These are phyloP conservation scores for Paramecium biaurelia DNA, from an alignment of 73 alveolate species.

Conservation along the genomic window DNA sequence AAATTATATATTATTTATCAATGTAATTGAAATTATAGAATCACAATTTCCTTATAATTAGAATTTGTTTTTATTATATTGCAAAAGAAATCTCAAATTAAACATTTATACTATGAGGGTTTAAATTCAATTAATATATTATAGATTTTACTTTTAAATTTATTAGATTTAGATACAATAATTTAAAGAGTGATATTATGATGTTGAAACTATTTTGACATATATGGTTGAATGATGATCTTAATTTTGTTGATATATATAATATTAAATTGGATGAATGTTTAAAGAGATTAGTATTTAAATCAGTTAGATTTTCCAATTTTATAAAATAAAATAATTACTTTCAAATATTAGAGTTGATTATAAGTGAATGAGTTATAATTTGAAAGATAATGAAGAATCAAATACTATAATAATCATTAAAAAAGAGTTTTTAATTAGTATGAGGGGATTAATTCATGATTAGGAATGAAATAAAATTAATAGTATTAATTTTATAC, in stretches of 20 bases:
- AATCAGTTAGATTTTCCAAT: constrained; percentile 89
- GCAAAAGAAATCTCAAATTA: constrained; percentile 35
- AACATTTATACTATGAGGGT: neutral
- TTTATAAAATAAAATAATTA: constrained; percentile 65
- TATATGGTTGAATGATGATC: too few relatives aligned
- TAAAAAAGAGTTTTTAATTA: too few relatives aligned
- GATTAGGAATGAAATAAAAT: too few relatives aligned
- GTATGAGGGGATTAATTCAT: too few relatives aligned
- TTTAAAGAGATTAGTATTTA: too few relatives aligned
- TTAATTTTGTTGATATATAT: too few relatives aligned
- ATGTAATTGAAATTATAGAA: neutral
- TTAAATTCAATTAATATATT: constrained; percentile 24
- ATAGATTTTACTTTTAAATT: constrained; percentile 12
- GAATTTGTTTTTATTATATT: constrained; percentile 41
- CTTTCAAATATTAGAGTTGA: constrained; percentile 64
- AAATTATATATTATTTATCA: neutral
- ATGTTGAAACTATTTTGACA: too few relatives aligned
- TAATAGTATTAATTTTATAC: neutral
- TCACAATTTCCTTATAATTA: constrained; percentile 31
- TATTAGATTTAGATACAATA: neutral
- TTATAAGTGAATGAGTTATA: too few relatives aligned
- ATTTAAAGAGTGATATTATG: too few relatives aligned
- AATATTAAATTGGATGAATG: constrained; percentile 94
- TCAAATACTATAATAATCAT: too few relatives aligned
- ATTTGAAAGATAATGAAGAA: too few relatives aligned